Conservation (phyloP, 2,329 filamentous ascomycete species). For the Pseudocercospora ulei region DNA sequence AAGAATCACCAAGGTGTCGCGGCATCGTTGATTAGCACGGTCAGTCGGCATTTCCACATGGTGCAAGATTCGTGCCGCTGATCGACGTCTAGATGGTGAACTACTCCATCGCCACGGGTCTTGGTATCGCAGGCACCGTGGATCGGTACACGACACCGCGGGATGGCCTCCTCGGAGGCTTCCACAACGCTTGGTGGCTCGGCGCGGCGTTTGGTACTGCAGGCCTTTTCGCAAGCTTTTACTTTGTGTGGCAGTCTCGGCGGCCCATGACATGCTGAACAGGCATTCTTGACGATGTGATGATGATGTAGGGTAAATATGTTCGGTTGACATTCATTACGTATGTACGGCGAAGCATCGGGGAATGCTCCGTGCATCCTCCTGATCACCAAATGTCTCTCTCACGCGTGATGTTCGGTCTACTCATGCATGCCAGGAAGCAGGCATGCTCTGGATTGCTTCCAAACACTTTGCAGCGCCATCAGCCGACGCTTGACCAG, state of each 20-base stretch:
- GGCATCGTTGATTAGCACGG: constrained; percentile 50
- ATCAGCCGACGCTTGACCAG: constrained; percentile 17
- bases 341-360: constrained; percentile 1
- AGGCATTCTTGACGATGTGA: constrained; percentile 1
- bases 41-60: not conserved
- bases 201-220: constrained; percentile 23
- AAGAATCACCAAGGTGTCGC: constrained; percentile 44
- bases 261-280: not conserved
- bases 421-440: constrained; percentile 9
- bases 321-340: not conserved
- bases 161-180: constrained; percentile 18
- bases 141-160: constrained; percentile 19
- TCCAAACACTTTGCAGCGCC: constrained; percentile 17
- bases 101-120: constrained; percentile 24
- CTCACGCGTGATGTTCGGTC: not conserved
- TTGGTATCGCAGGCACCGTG: constrained; percentile 25
- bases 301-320: no score
- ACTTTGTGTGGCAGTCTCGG: constrained; percentile 16
- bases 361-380: not conserved
- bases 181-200: constrained; percentile 25
- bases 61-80: not conserved
- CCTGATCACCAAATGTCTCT: not conserved
- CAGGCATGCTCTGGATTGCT: constrained; percentile 21
- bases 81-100: constrained; percentile 25
- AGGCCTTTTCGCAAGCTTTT: constrained; percentile 21